These are phyloP conservation scores for Solioccasus polychromus DNA, from an alignment of 768 basidiomycete genomes.

Conservation along the genomic window DNA sequence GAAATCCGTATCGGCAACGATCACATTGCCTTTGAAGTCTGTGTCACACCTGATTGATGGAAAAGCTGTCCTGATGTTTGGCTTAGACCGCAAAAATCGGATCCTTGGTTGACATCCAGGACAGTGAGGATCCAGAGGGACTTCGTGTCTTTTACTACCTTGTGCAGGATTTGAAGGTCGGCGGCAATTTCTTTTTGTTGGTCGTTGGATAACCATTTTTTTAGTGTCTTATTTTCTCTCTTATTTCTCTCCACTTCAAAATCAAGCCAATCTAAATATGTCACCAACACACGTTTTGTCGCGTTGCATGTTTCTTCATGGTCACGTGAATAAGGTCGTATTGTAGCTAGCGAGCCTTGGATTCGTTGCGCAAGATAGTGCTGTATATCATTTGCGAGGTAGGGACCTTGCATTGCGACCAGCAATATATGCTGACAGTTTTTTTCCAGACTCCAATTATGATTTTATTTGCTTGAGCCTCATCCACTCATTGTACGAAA, in stretches of 20 bases:
- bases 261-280: constrained; percentile 89
- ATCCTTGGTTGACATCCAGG: constrained; percentile 92
- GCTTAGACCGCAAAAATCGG: constrained; percentile 95
- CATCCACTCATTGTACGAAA: not conserved
- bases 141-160: constrained; percentile 98
- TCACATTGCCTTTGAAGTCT: constrained; percentile 95
- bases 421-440: constrained; percentile 7
- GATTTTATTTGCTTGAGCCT: constrained; percentile 6
- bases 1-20: constrained; percentile 93
- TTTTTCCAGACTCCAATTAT: constrained; percentile 12
- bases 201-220: not conserved
- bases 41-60: constrained; percentile 15
- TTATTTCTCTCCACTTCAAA: constrained; percentile 99
- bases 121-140: constrained; percentile 96
- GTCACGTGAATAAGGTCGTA: constrained; percentile 9
- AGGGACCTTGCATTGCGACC: not conserved
- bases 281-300: not conserved
- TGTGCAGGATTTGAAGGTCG: constrained; percentile 93
- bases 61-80: not conserved
- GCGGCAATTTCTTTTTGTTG: constrained; percentile 14
- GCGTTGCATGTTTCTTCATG: no score
- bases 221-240: constrained; percentile 96
- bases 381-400: constrained; percentile 22
- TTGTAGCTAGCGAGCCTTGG: constrained; percentile 7
- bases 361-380: constrained; percentile 25